A percentile compares a stretch with the other conserved stretches of the same genome.
phyloP scores from a whole-genome alignment of 2,329 filamentous ascomycete genomes.

The Leptographium procerum region DNA sequence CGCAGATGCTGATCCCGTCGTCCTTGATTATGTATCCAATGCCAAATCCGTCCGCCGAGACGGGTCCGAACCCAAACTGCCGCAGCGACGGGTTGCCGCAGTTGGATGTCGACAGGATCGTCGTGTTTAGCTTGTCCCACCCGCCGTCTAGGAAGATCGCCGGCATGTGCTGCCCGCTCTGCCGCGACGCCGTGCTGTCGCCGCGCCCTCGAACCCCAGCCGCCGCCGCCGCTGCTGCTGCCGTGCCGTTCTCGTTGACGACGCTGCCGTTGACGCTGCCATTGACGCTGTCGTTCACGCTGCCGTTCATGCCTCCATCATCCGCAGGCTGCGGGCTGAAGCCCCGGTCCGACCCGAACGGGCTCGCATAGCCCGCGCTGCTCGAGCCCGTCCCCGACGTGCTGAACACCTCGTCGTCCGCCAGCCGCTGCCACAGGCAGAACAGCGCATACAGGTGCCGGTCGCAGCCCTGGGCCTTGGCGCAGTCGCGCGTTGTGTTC shows the following conservation, averaged over 20 bases:
- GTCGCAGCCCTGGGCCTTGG: constrained; percentile 84
- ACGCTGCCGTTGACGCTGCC: constrained; percentile 7
- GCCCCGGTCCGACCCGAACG: constrained; percentile 37
- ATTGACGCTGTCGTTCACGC: constrained; percentile 14
- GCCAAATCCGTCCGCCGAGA: constrained; percentile 85
- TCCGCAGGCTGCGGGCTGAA: constrained; percentile 37
- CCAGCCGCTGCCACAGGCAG: constrained; percentile 83
- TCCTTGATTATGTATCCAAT: constrained; percentile 99
- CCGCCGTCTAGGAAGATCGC: constrained; percentile 76
- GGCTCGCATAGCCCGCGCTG: constrained; percentile 5
- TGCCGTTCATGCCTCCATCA: not conserved
- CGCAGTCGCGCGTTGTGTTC: constrained; percentile 68
- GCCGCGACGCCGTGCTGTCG: constrained; percentile 14
- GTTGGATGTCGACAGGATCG: constrained; percentile 93
- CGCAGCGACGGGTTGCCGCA: constrained; percentile 91
- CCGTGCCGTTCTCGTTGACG: not conserved
- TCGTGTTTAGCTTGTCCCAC: constrained; percentile 93
- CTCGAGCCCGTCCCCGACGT: constrained; percentile 26
- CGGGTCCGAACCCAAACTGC: constrained; percentile 94
- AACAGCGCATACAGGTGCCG: constrained; percentile 88
- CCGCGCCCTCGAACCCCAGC: no score
- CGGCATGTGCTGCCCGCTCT: constrained; percentile 38
- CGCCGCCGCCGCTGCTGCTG: no score
- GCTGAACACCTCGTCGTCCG: constrained; percentile 58
- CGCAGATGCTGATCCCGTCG: constrained; percentile 80